phyloP scores from a whole-genome alignment of 192 early-diverging fungal species.

The Podila clonocystis region DNA sequence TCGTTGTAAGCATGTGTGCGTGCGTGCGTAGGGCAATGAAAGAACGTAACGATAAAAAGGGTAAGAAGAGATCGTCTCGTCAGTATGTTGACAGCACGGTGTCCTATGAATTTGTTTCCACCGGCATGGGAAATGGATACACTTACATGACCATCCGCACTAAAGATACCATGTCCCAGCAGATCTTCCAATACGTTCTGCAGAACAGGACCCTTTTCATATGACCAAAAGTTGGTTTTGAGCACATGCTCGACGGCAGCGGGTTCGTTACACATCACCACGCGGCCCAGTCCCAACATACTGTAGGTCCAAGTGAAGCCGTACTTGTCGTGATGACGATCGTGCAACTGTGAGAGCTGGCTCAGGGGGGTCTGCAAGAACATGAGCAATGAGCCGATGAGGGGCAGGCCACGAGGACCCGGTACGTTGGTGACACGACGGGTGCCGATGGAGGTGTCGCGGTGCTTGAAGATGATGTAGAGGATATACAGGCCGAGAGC shows the following conservation, averaged over 20 bases:
- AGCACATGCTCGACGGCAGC: background rate
- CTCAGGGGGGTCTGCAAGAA: background rate
- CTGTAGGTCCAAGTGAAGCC: background rate
- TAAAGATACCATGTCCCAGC: conserved; percentile 1
- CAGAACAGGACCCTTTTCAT: background rate
- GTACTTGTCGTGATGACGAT: background rate
- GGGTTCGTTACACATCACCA: background rate
- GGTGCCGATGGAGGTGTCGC: conserved; percentile 1
- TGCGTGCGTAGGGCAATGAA: background rate
- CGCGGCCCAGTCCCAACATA: background rate
- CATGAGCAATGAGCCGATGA: background rate
- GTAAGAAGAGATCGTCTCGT: background rate
- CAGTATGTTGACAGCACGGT: background rate
- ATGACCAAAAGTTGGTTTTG: conserved; percentile 3
- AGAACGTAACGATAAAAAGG: background rate
- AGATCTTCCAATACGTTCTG: background rate
- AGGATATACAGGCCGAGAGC: conserved; percentile 15
- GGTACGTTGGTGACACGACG: background rate
- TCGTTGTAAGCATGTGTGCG: background rate
- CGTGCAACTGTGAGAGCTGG: background rate
- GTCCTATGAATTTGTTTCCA: background rate
- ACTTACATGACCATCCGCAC: conserved; percentile 3
- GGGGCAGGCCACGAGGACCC: background rate
- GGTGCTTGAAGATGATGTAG: conserved; percentile 15
- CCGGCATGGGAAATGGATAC: background rate